Evolutionary conservation across 2,329 filamentous ascomycete species (phyloP), one percentile per base, ranked within the genome.

Genomic region (Fusarium staphyleae): DNA sequence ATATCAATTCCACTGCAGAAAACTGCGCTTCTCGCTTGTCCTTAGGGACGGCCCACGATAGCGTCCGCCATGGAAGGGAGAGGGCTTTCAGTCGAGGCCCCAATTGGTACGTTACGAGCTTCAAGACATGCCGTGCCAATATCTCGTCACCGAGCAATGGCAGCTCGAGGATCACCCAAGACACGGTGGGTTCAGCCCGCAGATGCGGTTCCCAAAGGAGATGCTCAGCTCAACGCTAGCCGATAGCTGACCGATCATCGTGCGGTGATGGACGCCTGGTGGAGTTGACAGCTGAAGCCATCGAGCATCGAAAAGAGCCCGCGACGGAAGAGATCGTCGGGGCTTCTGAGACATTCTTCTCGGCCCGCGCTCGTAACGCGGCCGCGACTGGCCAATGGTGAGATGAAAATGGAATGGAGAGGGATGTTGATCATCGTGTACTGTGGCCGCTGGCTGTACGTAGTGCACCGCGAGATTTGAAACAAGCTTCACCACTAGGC

Each of bases 41-140:
- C 32, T 35, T 54, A 62, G 57, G 59, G 62, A 65, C 59, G 62
- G 62, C 50, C 59, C 62, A 61, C 19, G 43, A 41, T 59, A 61
- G 62, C 46, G 51, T 48, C 62, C 59, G 59, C 22, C 22, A 34
- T 46, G 52, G 47, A 11, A 28, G 24, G 24, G n/a, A n/a, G n/a
- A 10, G 28, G 44, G 48, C 11, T 28, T n/a, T 12, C 14, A 14
- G 36, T 39, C 32, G 28, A 44, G 28, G 18, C 36, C 41, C 35
- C 36, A 32, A 65, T 66, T 63, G 52, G 56, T 13, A 51, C 6
- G 52, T 53, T 13, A 51, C 6, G 19, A 30, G 7, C 12, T 52
- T 47, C 41, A 41, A 52, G 50, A 52, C 44, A 55, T 32, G 28
- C 41, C 19, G 29, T 10, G 28, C 19, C 28, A 8, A 24, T 6